Conservation (phyloP, 1,139 yeast species). For the Candida gigantensis region DNA sequence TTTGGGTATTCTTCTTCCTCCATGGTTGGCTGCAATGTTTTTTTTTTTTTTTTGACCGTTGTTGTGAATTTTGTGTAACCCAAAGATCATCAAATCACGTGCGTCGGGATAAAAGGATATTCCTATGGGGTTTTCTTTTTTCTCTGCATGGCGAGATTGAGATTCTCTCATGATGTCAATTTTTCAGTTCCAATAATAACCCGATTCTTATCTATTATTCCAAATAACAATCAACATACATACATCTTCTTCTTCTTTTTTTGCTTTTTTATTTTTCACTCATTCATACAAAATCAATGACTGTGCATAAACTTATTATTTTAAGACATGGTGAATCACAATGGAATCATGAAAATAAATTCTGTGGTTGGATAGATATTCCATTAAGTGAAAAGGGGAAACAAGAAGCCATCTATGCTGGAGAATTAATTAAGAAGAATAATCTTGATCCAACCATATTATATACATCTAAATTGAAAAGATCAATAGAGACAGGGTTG, state of each 20-base stretch:
- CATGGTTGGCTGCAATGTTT: too few relatives aligned
- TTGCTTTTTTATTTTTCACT: not conserved
- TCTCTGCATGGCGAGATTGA: too few relatives aligned
- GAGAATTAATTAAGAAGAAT: slow-evolving; percentile 45
- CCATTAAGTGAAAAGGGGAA: slow-evolving; percentile 61
- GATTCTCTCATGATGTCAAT: too few relatives aligned
- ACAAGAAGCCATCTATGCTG: slow-evolving; percentile 63
- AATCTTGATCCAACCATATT: slow-evolving; percentile 52
- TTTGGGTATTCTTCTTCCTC: too few relatives aligned
- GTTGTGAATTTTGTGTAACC: too few relatives aligned
- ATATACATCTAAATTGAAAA: slow-evolving; percentile 63
- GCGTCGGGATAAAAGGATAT: too few relatives aligned
- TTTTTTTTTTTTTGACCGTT: too few relatives aligned
- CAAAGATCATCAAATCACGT: too few relatives aligned
- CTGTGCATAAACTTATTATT: slow-evolving; percentile 45
- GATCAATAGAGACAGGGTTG: slow-evolving; percentile 68
- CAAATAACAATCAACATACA: too few relatives aligned
- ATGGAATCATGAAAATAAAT: slow-evolving; percentile 68
- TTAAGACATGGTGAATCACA: slow-evolving; percentile 78
- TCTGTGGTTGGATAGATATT: slow-evolving; percentile 87
- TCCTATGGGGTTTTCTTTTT: too few relatives aligned
- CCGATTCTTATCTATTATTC: too few relatives aligned
- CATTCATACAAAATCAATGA: slow-evolving; percentile 11
- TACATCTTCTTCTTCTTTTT: not conserved
- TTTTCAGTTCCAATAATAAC: too few relatives aligned